Evolutionary conservation across 176 grass and related monocot species (phyloP), one percentile per base, ranked within the genome.

Genomic region (Dactylis glomerata): DNA sequence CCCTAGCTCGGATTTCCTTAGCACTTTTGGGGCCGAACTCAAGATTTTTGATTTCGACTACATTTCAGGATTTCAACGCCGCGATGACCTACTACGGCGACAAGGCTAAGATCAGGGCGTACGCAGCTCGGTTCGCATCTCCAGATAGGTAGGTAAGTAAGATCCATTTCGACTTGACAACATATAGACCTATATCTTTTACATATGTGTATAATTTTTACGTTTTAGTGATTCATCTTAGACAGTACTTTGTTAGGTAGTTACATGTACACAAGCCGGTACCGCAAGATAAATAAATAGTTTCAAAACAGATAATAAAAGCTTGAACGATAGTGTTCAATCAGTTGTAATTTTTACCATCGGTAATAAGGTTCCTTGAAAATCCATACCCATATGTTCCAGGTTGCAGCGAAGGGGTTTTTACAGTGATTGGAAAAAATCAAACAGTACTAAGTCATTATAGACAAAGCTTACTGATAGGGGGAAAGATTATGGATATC

Each of bases 61-160:
- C 63, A 80, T 81, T 80, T 68, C 73, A 98, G 93, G 93, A 98
- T 5, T 93, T 82, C 81, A 94, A 45, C 68, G 71, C 86, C 33
- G 93, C 80, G 37, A 88, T 84, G 85, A 94, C 96, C 13, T 98
- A 92, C 75, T 98, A 98, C 45, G 96, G 96, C 12, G 96, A 98
- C 67, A 98, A 94, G 66, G 96, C 87, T 6, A 95, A 98, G 77
- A 68, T 89, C 17, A 93, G 87, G 83, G 44, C 77, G 15, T 98
- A 95, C 86, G 93, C 91, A 13, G 96, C 96, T 61, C 91, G 96
- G 77, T 98, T 98, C 57, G 87, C 91, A 8, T 98, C 96, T 68
- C 85, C 89, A 85, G 93, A 98, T 79, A 83, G 91, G 96, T 95
- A 81, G 85, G 95, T 92, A 80, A 36, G 84, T 83, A 68, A 80